Evolutionary conservation across 1,139 yeast species (phyloP), one percentile per base, ranked within the genome.

Genomic region (Geotrichum macrosporum): DNA sequence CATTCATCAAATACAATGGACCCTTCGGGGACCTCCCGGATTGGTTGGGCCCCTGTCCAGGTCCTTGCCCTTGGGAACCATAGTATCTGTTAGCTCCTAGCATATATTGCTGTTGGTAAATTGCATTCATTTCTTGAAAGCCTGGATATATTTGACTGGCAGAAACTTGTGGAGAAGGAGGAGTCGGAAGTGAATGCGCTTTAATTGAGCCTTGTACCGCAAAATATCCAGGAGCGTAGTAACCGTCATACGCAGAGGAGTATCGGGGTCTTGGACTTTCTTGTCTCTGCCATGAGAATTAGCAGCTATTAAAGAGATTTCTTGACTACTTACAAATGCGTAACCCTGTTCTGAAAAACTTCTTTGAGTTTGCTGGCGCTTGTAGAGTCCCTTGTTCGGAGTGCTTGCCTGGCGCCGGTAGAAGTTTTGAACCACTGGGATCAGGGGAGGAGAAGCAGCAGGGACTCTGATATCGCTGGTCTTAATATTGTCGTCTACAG

Each of bases 401-500:
- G 36, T 13, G 16, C 31, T 37, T 15, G 46, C 35, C 12, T 35
- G 41, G 10, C 45, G 38, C 9, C 49, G 44, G 24, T 35, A 15
- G 22, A 24, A 32, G 2, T 36, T 36, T 12, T 21, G 49, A 6
- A 33, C 31, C 19, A 13, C 21, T 8, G 49, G 46, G 31, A 46
- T 41, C 22, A 41, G 21, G 10, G 52, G 50, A 32, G 52, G 50
- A 4, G 52, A 45, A 8, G 52, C 50, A 32, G 49, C 46, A 15
- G 52, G 52, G 22, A 50, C 52, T 16, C 52, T 35, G 15, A 47
- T 47, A 26, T 50, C 52, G 12, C 46, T 42, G 12, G 41, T 44
- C 30, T 46, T 46, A 13, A 46, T 35, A 20, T 47, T 41, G 30
- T 46, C 50, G 16, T 50, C 52, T n/a, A 47, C 52, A 13, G 49